These are phyloP conservation scores for Trichoderma gamsii DNA, from an alignment of 495 filamentous ascomycete species.

Conservation along the genomic window DNA sequence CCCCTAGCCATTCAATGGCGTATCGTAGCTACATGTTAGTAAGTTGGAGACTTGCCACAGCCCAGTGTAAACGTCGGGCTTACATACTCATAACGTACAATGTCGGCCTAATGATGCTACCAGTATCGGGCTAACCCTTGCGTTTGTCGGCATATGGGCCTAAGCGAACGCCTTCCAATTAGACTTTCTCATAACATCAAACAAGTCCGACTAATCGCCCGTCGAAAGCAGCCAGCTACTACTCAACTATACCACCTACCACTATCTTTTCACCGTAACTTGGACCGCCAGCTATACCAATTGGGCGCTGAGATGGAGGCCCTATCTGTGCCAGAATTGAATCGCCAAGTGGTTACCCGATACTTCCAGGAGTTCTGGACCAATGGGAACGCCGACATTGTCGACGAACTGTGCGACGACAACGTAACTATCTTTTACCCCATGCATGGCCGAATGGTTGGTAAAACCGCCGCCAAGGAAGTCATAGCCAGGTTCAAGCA, in stretches of 20 bases:
- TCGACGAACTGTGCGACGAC: conserved; percentile 4
- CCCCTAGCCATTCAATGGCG: background rate
- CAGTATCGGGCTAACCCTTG: background rate
- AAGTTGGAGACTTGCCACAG: no score
- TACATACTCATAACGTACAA: background rate
- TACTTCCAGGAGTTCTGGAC: conserved; percentile 7
- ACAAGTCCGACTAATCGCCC: background rate
- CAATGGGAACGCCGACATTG: background rate
- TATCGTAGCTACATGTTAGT: background rate
- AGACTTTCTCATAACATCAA: background rate
- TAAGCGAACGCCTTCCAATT: background rate
- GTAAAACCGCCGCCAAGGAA: background rate
- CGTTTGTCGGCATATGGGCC: background rate
- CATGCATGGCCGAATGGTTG: background rate
- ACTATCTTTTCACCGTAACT: background rate
- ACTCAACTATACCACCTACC: no score
- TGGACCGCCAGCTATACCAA: background rate
- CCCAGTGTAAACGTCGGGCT: background rate
- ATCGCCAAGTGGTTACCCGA: background rate
- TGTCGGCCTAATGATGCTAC: background rate
- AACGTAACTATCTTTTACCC: background rate
- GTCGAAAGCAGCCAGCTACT: background rate
- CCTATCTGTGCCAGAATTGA: background rate
- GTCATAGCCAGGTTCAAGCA: conserved; percentile 5
- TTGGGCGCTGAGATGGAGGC: background rate